Conservation (phyloP, 768 basidiomycete genomes). For the Lactarius pseudohatsudake region DNA sequence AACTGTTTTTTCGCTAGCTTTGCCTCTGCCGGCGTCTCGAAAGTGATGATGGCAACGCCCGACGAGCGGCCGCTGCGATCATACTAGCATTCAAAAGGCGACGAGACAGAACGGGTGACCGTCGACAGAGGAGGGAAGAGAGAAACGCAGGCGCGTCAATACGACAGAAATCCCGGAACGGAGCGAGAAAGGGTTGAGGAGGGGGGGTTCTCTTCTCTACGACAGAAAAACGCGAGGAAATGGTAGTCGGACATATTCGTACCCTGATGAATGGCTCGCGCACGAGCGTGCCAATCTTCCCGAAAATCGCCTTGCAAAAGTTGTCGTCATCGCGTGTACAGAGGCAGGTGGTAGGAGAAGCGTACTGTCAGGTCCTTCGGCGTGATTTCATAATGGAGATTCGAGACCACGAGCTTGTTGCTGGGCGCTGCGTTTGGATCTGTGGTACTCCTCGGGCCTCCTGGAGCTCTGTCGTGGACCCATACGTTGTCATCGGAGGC, state of each 20-base stretch:
- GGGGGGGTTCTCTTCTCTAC: conserved; percentile 49
- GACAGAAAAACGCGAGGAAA: conserved; percentile 50
- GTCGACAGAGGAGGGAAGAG: neutral
- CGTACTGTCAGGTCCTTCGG: conserved; percentile 85
- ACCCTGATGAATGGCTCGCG: conserved; percentile 94
- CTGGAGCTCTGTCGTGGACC: conserved; percentile 26
- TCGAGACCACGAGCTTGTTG: conserved; percentile 68
- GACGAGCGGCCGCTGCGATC: conserved; percentile 93
- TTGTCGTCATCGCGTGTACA: neutral
- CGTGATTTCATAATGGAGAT: conserved; percentile 89
- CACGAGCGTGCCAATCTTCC: conserved; percentile 87
- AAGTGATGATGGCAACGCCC: conserved; percentile 77
- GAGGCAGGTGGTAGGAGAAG: conserved; percentile 16
- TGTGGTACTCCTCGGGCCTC: neutral
- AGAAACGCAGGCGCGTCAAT: conserved; percentile 27
- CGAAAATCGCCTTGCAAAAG: conserved; percentile 72
- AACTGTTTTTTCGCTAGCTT: conserved; percentile 80
- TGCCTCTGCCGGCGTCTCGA: conserved; percentile 77
- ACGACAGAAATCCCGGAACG: conserved; percentile 32
- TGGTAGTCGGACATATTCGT: conserved; percentile 56
- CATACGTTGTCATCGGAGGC: conserved; percentile 21
- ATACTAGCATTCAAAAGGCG: conserved; percentile 64
- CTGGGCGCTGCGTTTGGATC: neutral
- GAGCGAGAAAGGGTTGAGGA: conserved; percentile 41
- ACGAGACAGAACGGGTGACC: conserved; percentile 36